Conservation (phyloP, 768 basidiomycete genomes). For the Zangia roseola region DNA sequence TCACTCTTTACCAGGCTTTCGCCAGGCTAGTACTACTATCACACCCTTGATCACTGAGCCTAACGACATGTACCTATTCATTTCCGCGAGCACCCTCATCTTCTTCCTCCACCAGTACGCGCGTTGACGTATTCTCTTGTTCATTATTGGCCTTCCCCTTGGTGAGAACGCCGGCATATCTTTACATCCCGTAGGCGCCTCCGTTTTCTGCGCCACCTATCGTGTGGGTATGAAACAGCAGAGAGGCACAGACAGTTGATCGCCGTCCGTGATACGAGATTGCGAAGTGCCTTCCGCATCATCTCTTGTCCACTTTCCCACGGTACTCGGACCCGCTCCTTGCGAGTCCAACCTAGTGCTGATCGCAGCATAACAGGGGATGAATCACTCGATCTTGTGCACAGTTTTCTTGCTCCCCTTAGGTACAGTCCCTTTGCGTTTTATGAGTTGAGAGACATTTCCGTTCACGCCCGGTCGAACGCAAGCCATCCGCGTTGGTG, state of each 20-base stretch:
- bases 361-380: no score
- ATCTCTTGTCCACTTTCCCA: constrained; percentile 6
- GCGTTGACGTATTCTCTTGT: constrained; percentile 19
- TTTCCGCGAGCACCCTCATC: constrained; percentile 17
- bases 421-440: constrained; percentile 1
- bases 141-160: neutral
- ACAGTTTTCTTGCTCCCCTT: no score
- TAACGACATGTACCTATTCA: constrained; percentile 14
- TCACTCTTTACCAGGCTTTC: neutral
- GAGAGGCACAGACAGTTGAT: constrained; percentile 25
- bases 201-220: constrained; percentile 15
- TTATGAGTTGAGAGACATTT: no score
- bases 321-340: constrained; percentile 15
- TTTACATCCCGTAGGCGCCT: constrained; percentile 3
- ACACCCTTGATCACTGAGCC: constrained; percentile 16
- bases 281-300: neutral
- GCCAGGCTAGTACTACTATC: constrained; percentile 4
- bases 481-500: constrained; percentile 24
- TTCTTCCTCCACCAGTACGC: neutral
- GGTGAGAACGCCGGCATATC: constrained; percentile 10
- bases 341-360: no score
- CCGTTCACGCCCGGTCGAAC: constrained; percentile 9
- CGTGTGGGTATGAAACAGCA: constrained; percentile 18
- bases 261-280: constrained; percentile 20
- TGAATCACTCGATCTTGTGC: no score